Evolutionary conservation across 2,329 filamentous ascomycete species (phyloP), one percentile per base, ranked within the genome.

Genomic region (Lasiodiplodia hormozganensis): DNA sequence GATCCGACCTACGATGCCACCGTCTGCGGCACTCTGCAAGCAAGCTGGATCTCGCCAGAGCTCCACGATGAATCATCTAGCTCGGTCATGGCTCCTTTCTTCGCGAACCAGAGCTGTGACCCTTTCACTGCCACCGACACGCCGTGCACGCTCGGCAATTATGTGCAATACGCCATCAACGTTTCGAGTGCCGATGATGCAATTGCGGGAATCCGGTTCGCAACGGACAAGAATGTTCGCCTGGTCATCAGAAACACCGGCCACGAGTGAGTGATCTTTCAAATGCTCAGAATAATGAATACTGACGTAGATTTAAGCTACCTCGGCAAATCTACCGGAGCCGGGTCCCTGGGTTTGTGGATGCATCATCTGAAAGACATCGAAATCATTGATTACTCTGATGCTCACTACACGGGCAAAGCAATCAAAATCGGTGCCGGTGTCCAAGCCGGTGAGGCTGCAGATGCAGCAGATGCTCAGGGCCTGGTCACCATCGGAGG

Each of bases 211-310:
- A 69, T 78, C 18, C 36, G 67, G 14, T 79, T 79, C 38, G 73
- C 75, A 34, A 73, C 72, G 34, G 60, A 75, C n/a, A 75, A 79
- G 65, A 74, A 73, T 4, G 73, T 80, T 23, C 76, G 77, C 2
- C 60, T 79, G 0, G 78, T 76, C 10, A 78, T 80, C 67, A 77
- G 78, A 66, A 80, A 80, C 36, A 78, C 76, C 0, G 78, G 78
- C 4, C 78, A 79, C 62, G 77, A 79, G 58, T 80, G 78, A 67
- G 75, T 23, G 2, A 12, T 40, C 7, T 36, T 18, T 2, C 8
- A 6, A 25, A 5, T 25, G 2, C 21, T 25, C 3, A 28, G 49
- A 28, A 56, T 7, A 3, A 16, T 4, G 3, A 12, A 8, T 3
- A 36, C 14, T 56, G 53, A 56, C 53, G 6, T 10, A 6, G 8